Evolutionary conservation across 2,329 filamentous ascomycete species (phyloP).

Genomic region (Alternaria arborescens): DNA sequence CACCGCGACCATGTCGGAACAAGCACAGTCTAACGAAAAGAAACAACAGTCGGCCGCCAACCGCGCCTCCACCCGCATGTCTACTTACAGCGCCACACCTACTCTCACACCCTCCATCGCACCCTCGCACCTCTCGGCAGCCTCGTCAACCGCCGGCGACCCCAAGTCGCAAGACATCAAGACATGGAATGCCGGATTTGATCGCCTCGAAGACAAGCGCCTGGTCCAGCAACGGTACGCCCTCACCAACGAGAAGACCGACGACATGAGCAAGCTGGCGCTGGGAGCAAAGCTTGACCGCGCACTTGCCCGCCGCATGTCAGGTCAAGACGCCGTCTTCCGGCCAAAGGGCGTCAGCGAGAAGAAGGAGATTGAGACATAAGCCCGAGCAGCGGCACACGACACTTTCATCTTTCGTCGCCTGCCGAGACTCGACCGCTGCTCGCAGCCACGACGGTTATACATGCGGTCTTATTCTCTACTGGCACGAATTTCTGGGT

Average conservation of each 20-base stretch:
- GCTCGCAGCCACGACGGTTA: constrained; percentile 14
- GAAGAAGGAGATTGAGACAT: constrained; percentile 46
- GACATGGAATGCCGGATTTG: constrained; percentile 80
- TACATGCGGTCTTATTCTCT: constrained; percentile 6
- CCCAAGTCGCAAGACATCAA: constrained; percentile 71
- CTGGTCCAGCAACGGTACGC: constrained; percentile 82
- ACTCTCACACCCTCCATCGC: constrained; percentile 62
- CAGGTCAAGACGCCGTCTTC: constrained; percentile 87
- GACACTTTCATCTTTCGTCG: constrained; percentile 2
- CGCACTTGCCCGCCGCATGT: constrained; percentile 86
- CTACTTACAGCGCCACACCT: constrained; percentile 60
- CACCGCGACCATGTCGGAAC: constrained; percentile 29
- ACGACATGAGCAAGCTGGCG: constrained; percentile 84
- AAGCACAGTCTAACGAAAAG: constrained; percentile 36
- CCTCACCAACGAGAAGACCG: constrained; percentile 79
- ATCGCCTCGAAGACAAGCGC: constrained; percentile 89
- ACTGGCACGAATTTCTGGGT: constrained; percentile 12
- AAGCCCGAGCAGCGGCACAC: constrained; percentile 5
- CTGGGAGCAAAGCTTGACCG: constrained; percentile 90
- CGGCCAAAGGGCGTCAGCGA: constrained; percentile 59
- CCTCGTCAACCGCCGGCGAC: constrained; percentile 48
- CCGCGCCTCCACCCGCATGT: constrained; percentile 57
- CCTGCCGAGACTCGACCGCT: constrained; percentile 7
- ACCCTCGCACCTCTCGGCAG: constrained; percentile 51
- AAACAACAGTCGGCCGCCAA: constrained; percentile 46